Conservation (phyloP, 192 early-diverging fungal species). For the Endogone sp. region DNA sequence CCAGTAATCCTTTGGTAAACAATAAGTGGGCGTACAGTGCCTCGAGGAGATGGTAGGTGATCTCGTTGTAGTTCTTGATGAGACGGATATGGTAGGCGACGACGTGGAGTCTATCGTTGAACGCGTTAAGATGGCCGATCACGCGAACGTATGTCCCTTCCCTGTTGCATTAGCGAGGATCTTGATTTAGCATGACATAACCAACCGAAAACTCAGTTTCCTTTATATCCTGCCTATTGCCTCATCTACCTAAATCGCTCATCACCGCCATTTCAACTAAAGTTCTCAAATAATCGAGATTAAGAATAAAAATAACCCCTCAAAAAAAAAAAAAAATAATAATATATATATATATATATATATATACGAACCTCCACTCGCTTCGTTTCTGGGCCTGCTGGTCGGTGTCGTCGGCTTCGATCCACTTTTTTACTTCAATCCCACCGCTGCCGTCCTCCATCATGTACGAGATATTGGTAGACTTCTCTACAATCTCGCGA, state of each 20-base stretch:
- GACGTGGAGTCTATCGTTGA: slow-evolving; percentile 52
- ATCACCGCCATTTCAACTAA: no score
- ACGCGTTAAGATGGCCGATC: slow-evolving; percentile 62
- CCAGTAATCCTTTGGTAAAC: slow-evolving; percentile 41
- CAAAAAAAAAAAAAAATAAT: neutral
- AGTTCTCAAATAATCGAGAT: no score
- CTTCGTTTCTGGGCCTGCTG: neutral
- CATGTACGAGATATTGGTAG: slow-evolving; percentile 60
- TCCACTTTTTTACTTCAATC: slow-evolving; percentile 68
- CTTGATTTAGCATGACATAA: no score
- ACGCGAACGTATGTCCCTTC: slow-evolving; percentile 68
- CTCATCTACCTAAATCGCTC: no score
- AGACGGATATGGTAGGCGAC: slow-evolving; percentile 54
- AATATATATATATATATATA: no score
- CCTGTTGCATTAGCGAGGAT: slow-evolving; percentile 33
- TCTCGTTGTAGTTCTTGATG: slow-evolving; percentile 69
- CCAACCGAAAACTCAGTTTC: no score
- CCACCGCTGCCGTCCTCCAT: slow-evolving; percentile 79
- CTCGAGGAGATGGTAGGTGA: slow-evolving; percentile 73
- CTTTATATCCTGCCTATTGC: no score
- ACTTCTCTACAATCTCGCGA: slow-evolving; percentile 46
- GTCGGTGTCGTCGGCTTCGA: slow-evolving; percentile 37
- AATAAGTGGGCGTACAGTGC: slow-evolving; percentile 60
- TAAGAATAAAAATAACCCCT: no score
- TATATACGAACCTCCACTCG: slow-evolving; percentile 4